Evolutionary conservation across 768 basidiomycete genomes (phyloP), one percentile per base, ranked within the genome.

Genomic region (Lyophyllum semitale): DNA sequence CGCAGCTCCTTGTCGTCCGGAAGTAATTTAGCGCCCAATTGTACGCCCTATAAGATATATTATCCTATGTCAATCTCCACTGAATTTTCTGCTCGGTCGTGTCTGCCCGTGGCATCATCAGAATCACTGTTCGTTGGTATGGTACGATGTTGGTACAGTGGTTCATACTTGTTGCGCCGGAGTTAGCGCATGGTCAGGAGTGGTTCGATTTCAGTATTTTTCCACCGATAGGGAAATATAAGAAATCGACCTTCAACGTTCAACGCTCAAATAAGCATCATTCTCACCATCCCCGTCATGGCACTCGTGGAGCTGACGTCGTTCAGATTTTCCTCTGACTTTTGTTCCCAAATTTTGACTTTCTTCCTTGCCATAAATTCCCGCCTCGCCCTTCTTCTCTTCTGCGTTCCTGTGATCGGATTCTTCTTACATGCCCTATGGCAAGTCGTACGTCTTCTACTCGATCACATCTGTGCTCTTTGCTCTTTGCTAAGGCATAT

Each of bases 401-500:
- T 95, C 37, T 91, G 86, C 58, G 71, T 84, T 12, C 92, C 93
- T 3, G 37, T 92, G 42, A 59, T 91, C 57, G 81, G 76, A 45
- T 80, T 95, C 47, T 60, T 85, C 4, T 65, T 93, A 52, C 94
- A 98, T 67, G 82, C 88, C 47, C 66, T 93, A 5, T 80, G 84
- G 64, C 95, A 97, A 70, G 68, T 93, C 60, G 93, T 93, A 66
- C 50, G 84, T 71, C 27, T 11, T 46, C 17, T 43, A 62, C 22
- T 61, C 47, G 13, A 42, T 33, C 29, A 37, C 44, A 13, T 15
- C 8, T 54, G 4, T 13, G 15, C 5, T 30, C 23, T 30, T 12
- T 55, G 11, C 7, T 23, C 27, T 11, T 27, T 13, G 33, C 33
- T 35, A 3, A 35, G n/a, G 4, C 33, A 35, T 35, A 4, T 35